Percentiles rank a stretch among this genome's conserved stretches.
phyloP scores from a whole-genome alignment of 352 stramenopile genomes.

The Phytophthora ramorum region DNA sequence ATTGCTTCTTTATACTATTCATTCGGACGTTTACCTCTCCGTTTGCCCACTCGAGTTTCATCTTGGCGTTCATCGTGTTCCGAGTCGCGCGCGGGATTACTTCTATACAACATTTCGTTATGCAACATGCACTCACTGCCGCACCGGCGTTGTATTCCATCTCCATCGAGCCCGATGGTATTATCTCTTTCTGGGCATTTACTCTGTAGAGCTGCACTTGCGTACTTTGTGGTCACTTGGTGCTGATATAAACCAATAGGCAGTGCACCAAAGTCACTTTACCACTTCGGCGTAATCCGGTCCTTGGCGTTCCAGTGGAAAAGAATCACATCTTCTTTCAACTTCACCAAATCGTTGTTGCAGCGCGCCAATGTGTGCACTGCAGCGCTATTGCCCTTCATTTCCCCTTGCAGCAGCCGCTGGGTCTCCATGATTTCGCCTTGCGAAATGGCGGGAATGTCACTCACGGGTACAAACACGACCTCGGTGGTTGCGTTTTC shows the following conservation, averaged over 20 bases:
- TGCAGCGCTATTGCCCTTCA: constrained; percentile 75
- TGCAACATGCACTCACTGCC: constrained; percentile 18
- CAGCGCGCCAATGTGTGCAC: constrained; percentile 75
- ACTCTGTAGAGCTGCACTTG: background rate
- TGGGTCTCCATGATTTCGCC: constrained; percentile 76
- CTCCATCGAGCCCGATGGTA: background rate
- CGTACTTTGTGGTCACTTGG: constrained; percentile 16
- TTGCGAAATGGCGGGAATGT: constrained; percentile 77
- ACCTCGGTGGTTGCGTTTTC: constrained; percentile 84
- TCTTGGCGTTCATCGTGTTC: constrained; percentile 11
- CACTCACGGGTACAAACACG: constrained; percentile 79
- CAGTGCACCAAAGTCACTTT: constrained; percentile 15
- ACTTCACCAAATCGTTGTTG: constrained; percentile 86
- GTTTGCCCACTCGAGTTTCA: constrained; percentile 9
- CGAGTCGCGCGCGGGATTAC: constrained; percentile 17
- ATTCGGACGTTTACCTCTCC: constrained; percentile 26
- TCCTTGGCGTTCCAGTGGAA: constrained; percentile 89
- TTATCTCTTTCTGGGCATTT: background rate
- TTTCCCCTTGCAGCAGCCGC: constrained; percentile 65
- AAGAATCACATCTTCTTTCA: constrained; percentile 88
- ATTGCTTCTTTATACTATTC: constrained; percentile 44
- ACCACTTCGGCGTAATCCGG: constrained; percentile 51
- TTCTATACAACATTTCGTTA: constrained; percentile 40
- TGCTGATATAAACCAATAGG: constrained; percentile 20
- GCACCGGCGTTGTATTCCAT: constrained; percentile 3